A percentile compares a stretch with the other conserved stretches of the same genome.
These are phyloP conservation scores for Tetrapisispora nanseiensis DNA, from an alignment of 805 yeast genomes.

Conservation along the genomic window DNA sequence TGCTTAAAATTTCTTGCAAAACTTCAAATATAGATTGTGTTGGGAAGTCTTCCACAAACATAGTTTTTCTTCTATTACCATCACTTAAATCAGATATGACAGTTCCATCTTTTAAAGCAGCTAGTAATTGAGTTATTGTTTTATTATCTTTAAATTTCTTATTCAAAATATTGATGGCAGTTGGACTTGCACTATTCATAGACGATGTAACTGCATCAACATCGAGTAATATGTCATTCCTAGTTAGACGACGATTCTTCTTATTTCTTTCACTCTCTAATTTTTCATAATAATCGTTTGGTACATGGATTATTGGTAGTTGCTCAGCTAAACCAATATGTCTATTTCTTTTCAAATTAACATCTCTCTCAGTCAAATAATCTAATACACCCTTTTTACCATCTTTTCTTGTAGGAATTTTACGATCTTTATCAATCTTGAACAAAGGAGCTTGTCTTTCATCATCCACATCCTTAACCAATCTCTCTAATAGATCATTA, in stretches of 20 bases:
- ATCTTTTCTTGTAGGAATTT: constrained; percentile 40
- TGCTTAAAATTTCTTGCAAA: constrained; percentile 25
- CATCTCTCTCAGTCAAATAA: constrained; percentile 24
- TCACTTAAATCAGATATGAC: constrained; percentile 26
- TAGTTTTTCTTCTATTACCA: constrained; percentile 22
- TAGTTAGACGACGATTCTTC: constrained; percentile 11
- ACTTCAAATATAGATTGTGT: constrained; percentile 22
- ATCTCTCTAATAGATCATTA: constrained; percentile 13
- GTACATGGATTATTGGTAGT: constrained; percentile 22
- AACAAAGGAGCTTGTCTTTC: constrained; percentile 42
- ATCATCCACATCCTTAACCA: constrained; percentile 50
- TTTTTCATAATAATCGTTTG: constrained; percentile 20
- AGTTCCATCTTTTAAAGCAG: constrained; percentile 34
- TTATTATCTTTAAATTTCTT: constrained; percentile 26
- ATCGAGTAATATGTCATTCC: constrained; percentile 18
- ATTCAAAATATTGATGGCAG: constrained; percentile 27
- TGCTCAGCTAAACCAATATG: constrained; percentile 25
- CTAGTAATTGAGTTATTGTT: constrained; percentile 31
- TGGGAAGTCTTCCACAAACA: constrained; percentile 32
- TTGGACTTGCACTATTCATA: constrained; percentile 4
- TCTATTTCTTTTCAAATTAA: constrained; percentile 28
- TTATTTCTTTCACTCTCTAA: constrained; percentile 11
- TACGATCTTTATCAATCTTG: constrained; percentile 29
- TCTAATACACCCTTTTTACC: constrained; percentile 37
- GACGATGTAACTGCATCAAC: constrained; percentile 6